Evolutionary conservation across 768 basidiomycete species (phyloP), one percentile per base, ranked within the genome.

Genomic region (Lanmaoa rubissima): DNA sequence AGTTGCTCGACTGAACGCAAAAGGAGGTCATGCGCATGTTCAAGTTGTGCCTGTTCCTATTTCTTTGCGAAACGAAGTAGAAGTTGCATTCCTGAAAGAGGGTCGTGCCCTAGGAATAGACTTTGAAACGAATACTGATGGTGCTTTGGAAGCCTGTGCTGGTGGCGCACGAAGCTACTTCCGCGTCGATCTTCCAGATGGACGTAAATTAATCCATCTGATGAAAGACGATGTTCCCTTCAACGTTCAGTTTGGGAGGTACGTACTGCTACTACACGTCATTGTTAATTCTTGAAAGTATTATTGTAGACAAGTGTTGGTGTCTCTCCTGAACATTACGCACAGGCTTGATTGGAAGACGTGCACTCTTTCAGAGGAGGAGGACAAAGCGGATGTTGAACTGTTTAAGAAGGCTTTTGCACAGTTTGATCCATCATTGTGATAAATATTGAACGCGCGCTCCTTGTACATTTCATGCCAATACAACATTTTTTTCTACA

Each of bases 231-330:
- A 87, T 19, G 77, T 83, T 48, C 86, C 87, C 35, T 98, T 98
- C 68, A 87, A 86, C 61, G 77, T 98, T 44, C 94, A 98, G 69
- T 98, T 98, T 73, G 95, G 94, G 58, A 84, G 96, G 95, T 96
- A 68, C 69, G 40, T 55, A 40, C 32, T 36, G 44, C 41, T 55
- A 4, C 43, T 5, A 21, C 14, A 12, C 39, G 19, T 34, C 36
- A 19, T 47, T 16, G 32, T 50, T 41, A 5, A 42, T 34, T 41
- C 57, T 56, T 34, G 7, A 58, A 17, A 24, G 48, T 58, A 58
- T 64, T 26, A 40, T 48, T 56, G 47, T 67, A 98, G 96, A 73
- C 85, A 89, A 71, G 92, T 90, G 16, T 68, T 98, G 43, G 91
- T 88, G 6, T 77, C 82, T 36, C 71, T 98, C n/a, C 67, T 98